Evolutionary conservation across 2,329 filamentous ascomycete genomes (phyloP).

Genomic region (Fusarium verticillioides): DNA sequence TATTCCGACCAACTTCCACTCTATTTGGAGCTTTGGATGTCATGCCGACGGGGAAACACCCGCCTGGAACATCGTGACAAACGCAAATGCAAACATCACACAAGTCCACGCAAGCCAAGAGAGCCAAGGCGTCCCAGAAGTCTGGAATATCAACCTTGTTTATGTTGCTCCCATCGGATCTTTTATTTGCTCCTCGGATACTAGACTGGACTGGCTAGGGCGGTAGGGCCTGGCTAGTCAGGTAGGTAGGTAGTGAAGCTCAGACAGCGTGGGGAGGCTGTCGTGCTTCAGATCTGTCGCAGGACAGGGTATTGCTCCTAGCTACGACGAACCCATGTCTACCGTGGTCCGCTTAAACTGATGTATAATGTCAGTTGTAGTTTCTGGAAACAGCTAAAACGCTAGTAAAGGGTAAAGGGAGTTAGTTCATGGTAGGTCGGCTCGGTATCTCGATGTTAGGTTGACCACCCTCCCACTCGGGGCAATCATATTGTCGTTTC

Average conservation of each 20-base stretch:
- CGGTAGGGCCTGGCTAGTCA: slow-evolving; percentile 6
- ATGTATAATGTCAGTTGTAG: slow-evolving; percentile 24
- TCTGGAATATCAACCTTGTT: slow-evolving; percentile 29
- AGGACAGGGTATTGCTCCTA: slow-evolving; percentile 52
- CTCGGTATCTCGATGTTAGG: slow-evolving; percentile 8
- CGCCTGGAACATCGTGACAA: slow-evolving; percentile 5
- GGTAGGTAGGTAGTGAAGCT: slow-evolving; percentile 27
- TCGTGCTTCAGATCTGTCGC: slow-evolving; percentile 61
- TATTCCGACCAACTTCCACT: slow-evolving; percentile 9
- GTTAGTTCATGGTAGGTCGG: neutral
- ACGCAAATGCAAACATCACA: slow-evolving; percentile 1
- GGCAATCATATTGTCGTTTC: slow-evolving; percentile 33
- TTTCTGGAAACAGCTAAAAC: slow-evolving; percentile 40
- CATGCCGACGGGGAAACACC: slow-evolving; percentile 5
- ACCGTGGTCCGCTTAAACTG: slow-evolving; percentile 14
- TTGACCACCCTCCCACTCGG: slow-evolving; percentile 30
- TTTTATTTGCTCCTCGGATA: slow-evolving; percentile 13
- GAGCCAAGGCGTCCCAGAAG: slow-evolving; percentile 34
- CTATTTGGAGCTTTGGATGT: neutral
- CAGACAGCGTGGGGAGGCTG: slow-evolving; percentile 41
- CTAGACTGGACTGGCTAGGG: slow-evolving; percentile 5
- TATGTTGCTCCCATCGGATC: neutral
- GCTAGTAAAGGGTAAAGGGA: slow-evolving; percentile 25
- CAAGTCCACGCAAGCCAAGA: slow-evolving; percentile 18
- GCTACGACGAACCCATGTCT: slow-evolving; percentile 30